A percentile compares a stretch with the other conserved stretches of the same genome.
These are phyloP conservation scores for Irpex rosettiformis DNA, from an alignment of 1,284 basidiomycete species.

Conservation along the genomic window DNA sequence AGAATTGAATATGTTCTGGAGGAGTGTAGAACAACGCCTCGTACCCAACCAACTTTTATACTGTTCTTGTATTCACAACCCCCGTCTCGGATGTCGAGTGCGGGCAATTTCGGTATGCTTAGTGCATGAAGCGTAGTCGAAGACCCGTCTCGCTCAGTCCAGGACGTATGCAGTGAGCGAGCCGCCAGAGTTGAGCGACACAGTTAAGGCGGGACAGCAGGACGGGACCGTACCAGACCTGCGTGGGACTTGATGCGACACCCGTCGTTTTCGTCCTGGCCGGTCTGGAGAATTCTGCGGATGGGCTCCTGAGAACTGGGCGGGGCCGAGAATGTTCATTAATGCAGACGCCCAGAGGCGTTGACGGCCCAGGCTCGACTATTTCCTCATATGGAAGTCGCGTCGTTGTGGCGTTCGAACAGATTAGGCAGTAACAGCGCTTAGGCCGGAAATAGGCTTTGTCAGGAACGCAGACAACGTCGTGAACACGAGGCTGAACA, in stretches of 20 bases:
- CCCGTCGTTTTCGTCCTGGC: background rate
- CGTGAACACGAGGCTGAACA: background rate
- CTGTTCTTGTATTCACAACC: background rate
- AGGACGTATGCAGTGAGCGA: background rate
- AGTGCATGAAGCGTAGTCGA: background rate
- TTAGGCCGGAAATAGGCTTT: background rate
- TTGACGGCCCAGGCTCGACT: background rate
- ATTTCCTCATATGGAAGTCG: background rate
- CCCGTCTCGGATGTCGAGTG: background rate
- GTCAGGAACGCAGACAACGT: slow-evolving; percentile 1
- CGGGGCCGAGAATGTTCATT: background rate
- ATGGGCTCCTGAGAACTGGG: background rate
- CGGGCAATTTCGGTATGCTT: background rate
- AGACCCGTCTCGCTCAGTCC: slow-evolving; percentile 4
- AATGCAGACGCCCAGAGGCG: background rate
- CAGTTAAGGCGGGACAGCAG: background rate
- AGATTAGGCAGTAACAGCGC: background rate
- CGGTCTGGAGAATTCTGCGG: slow-evolving; percentile 1
- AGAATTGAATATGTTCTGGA: slow-evolving; percentile 1
- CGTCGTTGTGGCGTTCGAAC: slow-evolving; percentile 1
- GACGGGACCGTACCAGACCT: slow-evolving; percentile 1
- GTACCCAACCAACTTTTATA: background rate
- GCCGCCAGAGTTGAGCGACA: background rate
- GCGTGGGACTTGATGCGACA: background rate
- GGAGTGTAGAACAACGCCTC: slow-evolving; percentile 1